Percentiles rank a stretch among this genome's conserved stretches.
phyloP scores from a whole-genome alignment of 2,329 filamentous ascomycete species.

The Aspergillus sp. region DNA sequence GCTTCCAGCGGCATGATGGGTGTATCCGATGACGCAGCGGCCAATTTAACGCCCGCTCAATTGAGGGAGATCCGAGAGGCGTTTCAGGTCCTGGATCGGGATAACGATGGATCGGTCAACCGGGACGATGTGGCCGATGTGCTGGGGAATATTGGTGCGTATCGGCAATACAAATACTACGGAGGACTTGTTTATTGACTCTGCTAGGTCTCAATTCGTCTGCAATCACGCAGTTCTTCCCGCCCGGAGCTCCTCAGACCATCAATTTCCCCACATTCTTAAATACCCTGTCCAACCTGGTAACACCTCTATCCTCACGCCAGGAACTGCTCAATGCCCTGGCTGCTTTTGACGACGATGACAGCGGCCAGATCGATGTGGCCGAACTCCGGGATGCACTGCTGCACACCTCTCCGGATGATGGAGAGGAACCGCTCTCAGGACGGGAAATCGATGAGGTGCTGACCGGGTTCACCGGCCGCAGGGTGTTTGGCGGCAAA shows the following conservation, averaged over 20 bases:
- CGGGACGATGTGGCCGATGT: conserved; percentile 80
- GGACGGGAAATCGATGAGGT: conserved; percentile 75
- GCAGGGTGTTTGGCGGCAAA: conserved; percentile 66
- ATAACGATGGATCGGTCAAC: conserved; percentile 75
- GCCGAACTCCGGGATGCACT: conserved; percentile 74
- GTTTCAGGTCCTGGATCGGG: conserved; percentile 85
- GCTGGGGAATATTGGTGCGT: conserved; percentile 68
- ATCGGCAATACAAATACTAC: not conserved
- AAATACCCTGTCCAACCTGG: conserved; percentile 65
- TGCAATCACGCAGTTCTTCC: conserved; percentile 75
- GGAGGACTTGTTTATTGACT: conserved; percentile 1
- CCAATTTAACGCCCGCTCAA: conserved; percentile 64
- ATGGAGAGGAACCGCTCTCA: conserved; percentile 55
- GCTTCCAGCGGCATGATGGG: conserved; percentile 16
- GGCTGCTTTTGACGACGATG: conserved; percentile 90
- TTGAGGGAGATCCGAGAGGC: conserved; percentile 82
- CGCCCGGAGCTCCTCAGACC: conserved; percentile 59
- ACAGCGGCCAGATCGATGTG: conserved; percentile 85
- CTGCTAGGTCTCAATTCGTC: conserved; percentile 63
- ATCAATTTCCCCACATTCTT: conserved; percentile 81
- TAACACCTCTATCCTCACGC: conserved; percentile 66
- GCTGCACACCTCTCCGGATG: conserved; percentile 70
- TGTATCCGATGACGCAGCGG: conserved; percentile 28
- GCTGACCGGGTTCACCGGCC: conserved; percentile 75
- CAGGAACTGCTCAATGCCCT: conserved; percentile 82